phyloP scores from a whole-genome alignment of 2,329 filamentous ascomycete genomes.

The Paecilomyces sp. region DNA sequence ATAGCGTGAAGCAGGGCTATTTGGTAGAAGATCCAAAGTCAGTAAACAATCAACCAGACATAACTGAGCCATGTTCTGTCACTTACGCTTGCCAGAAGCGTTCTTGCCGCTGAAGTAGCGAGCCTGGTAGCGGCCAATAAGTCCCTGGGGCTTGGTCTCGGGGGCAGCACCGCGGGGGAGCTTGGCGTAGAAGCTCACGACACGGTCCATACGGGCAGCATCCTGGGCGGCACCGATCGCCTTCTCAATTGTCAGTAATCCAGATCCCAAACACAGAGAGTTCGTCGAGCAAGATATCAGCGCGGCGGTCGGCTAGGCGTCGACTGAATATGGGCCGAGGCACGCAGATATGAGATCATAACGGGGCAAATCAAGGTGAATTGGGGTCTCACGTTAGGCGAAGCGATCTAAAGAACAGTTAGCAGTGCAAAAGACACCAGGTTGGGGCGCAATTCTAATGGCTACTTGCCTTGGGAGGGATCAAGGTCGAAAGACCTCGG shows the following conservation, averaged over 20 bases:
- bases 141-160: slow-evolving; percentile 70
- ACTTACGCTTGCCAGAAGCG: slow-evolving; percentile 78
- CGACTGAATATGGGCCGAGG: not conserved
- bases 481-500: slow-evolving; percentile 93
- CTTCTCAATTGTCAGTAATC: slow-evolving; percentile 47
- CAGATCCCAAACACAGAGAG: not conserved
- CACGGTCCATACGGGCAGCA: slow-evolving; percentile 94
- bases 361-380: not conserved
- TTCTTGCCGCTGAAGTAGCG: slow-evolving; percentile 87
- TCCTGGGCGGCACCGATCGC: slow-evolving; percentile 91
- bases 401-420: slow-evolving; percentile 31
- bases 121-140: slow-evolving; percentile 79
- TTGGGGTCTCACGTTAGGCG: slow-evolving; percentile 30
- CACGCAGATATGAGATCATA: not conserved
- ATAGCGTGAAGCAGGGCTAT: slow-evolving; percentile 85
- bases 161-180: slow-evolving; percentile 89
- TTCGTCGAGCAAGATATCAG: not conserved
- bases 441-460: slow-evolving; percentile 6
- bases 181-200: slow-evolving; percentile 98
- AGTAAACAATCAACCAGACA: not conserved
- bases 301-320: not conserved
- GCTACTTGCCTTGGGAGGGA: slow-evolving; percentile 84
- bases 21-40: slow-evolving; percentile 7
- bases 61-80: not conserved
- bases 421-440: slow-evolving; percentile 24